Evolutionary conservation across 257 asterid species (phyloP), one percentile per base, ranked within the genome.

Genomic region (Penstemon eatonii): DNA sequence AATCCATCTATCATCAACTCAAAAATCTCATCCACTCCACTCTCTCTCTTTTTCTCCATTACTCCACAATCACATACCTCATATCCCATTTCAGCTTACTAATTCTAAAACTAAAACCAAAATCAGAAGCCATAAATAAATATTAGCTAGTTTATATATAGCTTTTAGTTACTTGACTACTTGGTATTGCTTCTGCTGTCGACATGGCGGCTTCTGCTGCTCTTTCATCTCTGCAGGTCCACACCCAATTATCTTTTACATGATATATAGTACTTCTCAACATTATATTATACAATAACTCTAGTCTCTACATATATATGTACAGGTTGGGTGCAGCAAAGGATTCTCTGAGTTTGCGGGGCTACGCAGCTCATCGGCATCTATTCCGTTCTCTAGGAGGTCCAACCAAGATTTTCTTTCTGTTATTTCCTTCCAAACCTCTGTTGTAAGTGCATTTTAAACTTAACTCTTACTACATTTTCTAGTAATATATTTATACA

Each of bases 321-420:
- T 42, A 3, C 33, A 92, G 98, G 91, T 85, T 56, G 89, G 84
- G 55, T 77, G 82, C 80, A 83, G 82, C 82, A 92, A 83, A 67
- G 95, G 93, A n/a, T 86, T 92, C 85, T 79, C 97, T 6, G 98
- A 92, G 49, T 92, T 84, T 55, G 51, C 88, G 0, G 95, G 96
- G 7, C 91, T 92, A 10, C 89, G 96, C 13, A 82, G 86, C 85
- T 82, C 96, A 56, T 74, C 95, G 0, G 73, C 88, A 0, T 68
- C 79, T 6, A 76, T 90, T 33, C 84, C 97, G 3, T 86, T 92
- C 56, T 73, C 81, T 43, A 81, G 80, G 82, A 81, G 80, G 56
- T 51, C 75, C 4, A 83, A 79, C 64, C 93, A 90, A 18, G 98
- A 90, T 64, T 73, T 92, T 69, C 66, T 82, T 71, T 88, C 97